Percentiles rank a stretch among this genome's conserved stretches.
phyloP scores from a whole-genome alignment of 1,284 basidiomycete species.

The Irpex sp. region DNA sequence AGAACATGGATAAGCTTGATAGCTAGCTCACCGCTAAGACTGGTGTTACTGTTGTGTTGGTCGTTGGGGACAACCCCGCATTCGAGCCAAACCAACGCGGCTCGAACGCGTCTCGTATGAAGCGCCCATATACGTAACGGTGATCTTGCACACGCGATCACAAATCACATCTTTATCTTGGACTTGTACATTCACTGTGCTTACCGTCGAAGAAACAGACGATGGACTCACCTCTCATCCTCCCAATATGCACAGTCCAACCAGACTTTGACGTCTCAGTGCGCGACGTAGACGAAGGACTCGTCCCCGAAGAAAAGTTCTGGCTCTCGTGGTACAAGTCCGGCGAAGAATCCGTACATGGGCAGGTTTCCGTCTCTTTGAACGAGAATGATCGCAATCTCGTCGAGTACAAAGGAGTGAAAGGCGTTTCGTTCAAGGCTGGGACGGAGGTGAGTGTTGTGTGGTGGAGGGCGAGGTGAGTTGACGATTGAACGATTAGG shows the following conservation, averaged over 20 bases:
- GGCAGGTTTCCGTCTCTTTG: slow-evolving; percentile 48
- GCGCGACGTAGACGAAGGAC: slow-evolving; percentile 53
- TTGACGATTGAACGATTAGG: slow-evolving; percentile 20
- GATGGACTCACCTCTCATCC: slow-evolving; percentile 17
- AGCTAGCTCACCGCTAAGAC: no score
- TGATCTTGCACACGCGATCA: neutral
- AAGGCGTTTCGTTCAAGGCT: slow-evolving; percentile 36
- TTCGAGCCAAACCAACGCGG: neutral
- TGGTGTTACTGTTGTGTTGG: neutral
- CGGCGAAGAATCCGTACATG: slow-evolving; percentile 53
- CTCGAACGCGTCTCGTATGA: neutral
- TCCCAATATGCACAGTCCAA: slow-evolving; percentile 62
- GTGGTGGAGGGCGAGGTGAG: neutral
- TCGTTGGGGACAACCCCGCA: neutral
- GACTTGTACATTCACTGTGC: neutral
- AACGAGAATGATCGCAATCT: slow-evolving; percentile 50
- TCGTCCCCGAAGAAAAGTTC: slow-evolving; percentile 54
- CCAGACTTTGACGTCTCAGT: slow-evolving; percentile 56
- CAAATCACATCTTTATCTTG: neutral
- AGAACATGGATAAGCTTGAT: no score
- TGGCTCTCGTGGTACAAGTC: slow-evolving; percentile 72
- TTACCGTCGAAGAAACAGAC: neutral
- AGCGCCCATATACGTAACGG: neutral
- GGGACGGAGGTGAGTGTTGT: slow-evolving; percentile 25
- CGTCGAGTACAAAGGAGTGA: slow-evolving; percentile 36